A percentile compares a stretch with the other conserved stretches of the same genome.
Evolutionary conservation across 257 asterid species (phyloP).

Genomic region (Handroanthus guayacan): DNA sequence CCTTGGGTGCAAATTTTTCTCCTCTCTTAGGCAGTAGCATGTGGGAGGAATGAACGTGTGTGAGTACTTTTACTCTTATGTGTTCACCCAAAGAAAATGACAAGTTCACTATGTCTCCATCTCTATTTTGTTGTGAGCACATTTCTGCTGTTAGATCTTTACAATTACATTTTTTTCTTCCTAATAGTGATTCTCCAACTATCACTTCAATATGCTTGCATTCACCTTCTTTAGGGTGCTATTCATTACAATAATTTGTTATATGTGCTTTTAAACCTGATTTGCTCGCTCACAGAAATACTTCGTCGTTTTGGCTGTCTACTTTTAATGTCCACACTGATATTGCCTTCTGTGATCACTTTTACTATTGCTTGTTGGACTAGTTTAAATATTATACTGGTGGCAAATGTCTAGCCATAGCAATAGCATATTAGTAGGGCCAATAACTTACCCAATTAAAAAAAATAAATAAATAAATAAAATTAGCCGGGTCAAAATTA

Average conservation of each 20-base stretch:
- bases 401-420: not conserved
- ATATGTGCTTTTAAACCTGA: not conserved
- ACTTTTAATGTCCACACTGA: too few species aligned
- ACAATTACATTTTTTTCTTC: not conserved
- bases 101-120: not conserved
- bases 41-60: not conserved
- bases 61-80: not conserved
- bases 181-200: not conserved
- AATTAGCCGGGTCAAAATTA: too few species aligned
- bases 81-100: not conserved
- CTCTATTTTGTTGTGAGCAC: not conserved
- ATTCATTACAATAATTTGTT: not conserved
- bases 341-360: too few species aligned
- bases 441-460: too few species aligned
- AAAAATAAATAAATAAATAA: too few species aligned
- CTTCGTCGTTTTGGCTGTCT: not conserved
- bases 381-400: too few species aligned
- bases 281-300: not conserved
- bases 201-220: not conserved
- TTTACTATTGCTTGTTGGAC: not conserved
- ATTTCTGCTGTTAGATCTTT: not conserved
- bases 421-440: not conserved
- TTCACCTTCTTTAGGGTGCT: not conserved
- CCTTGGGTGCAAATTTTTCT: not conserved
- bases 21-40: not conserved